A percentile compares a stretch with the other conserved stretches of the same genome.
Conservation (phyloP, 345 rosid species). For the Lepidium sativum region DNA sequence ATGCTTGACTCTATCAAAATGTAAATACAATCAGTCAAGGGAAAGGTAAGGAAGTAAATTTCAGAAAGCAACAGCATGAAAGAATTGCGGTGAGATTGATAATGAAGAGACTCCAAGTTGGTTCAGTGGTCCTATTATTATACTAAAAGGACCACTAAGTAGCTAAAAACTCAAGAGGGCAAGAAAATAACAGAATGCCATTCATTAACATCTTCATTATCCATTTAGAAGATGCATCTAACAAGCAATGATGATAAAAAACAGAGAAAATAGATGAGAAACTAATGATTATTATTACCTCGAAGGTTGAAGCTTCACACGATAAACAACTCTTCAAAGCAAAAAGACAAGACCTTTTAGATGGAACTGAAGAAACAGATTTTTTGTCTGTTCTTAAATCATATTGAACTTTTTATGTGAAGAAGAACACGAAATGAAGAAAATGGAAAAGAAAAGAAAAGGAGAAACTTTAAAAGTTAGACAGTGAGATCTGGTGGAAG, state of each 20-base stretch:
- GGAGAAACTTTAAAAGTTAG: neutral
- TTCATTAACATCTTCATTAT: constrained; percentile 5
- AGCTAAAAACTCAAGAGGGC: neutral
- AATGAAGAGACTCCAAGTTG: constrained; percentile 17
- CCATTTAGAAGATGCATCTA: neutral
- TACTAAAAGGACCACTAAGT: constrained; percentile 8
- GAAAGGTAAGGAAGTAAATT: neutral
- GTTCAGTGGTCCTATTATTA: constrained; percentile 8
- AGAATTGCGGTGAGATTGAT: neutral
- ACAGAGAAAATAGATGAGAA: constrained; percentile 3
- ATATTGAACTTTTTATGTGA: constrained; percentile 3
- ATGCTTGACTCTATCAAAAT: neutral
- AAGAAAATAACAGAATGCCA: constrained; percentile 20
- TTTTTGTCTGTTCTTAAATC: neutral
- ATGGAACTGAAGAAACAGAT: neutral
- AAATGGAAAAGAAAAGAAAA: neutral
- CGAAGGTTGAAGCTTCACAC: constrained; percentile 1
- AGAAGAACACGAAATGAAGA: neutral
- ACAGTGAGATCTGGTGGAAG: constrained; percentile 23
- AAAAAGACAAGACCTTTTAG: neutral
- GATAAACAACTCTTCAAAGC: constrained; percentile 21
- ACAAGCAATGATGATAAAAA: constrained; percentile 7
- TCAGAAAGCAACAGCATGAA: neutral
- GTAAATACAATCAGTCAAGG: neutral
- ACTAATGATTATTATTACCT: constrained; percentile 26